Evolutionary conservation across 768 basidiomycete species (phyloP).

Genomic region (Kwoniella sp.): DNA sequence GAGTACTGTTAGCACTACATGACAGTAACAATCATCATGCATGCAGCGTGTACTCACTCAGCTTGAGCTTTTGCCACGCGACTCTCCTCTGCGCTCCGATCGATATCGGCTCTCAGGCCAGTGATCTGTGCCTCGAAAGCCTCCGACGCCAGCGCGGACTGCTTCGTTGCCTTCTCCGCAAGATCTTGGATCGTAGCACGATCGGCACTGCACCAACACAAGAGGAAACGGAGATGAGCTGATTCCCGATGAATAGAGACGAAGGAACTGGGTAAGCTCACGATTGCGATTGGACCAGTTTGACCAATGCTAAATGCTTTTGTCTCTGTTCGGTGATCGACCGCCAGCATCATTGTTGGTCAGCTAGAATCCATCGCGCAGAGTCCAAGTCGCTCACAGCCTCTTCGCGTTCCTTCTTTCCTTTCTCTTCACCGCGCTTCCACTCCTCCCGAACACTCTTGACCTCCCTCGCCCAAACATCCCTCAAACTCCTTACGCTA

Average conservation of each 20-base stretch:
- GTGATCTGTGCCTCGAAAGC: slow-evolving; percentile 37
- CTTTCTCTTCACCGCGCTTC: slow-evolving; percentile 37
- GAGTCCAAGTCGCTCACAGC: slow-evolving; percentile 50
- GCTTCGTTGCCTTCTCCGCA: slow-evolving; percentile 22
- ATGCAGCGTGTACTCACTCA: too few species aligned
- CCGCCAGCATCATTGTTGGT: neutral
- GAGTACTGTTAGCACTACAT: too few species aligned
- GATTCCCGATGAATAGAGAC: neutral
- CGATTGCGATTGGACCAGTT: slow-evolving; percentile 47
- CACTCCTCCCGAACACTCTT: slow-evolving; percentile 39
- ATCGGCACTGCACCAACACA: slow-evolving; percentile 23
- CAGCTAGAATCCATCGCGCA: neutral
- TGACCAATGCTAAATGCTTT: slow-evolving; percentile 43
- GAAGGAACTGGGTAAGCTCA: too few species aligned
- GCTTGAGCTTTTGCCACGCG: slow-evolving; percentile 33
- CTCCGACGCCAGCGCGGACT: slow-evolving; percentile 23
- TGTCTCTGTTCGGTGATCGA: slow-evolving; percentile 28
- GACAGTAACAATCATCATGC: too few species aligned
- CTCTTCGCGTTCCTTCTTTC: slow-evolving; percentile 43
- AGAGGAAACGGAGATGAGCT: neutral
- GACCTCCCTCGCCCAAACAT: slow-evolving; percentile 48
- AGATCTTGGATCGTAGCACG: slow-evolving; percentile 23
- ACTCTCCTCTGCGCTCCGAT: slow-evolving; percentile 26
- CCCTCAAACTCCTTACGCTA: slow-evolving; percentile 49
- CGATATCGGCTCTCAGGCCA: slow-evolving; percentile 29